Evolutionary conservation across 2,329 filamentous ascomycete genomes (phyloP), one percentile per base, ranked within the genome.

Genomic region (Xylogone sp.): DNA sequence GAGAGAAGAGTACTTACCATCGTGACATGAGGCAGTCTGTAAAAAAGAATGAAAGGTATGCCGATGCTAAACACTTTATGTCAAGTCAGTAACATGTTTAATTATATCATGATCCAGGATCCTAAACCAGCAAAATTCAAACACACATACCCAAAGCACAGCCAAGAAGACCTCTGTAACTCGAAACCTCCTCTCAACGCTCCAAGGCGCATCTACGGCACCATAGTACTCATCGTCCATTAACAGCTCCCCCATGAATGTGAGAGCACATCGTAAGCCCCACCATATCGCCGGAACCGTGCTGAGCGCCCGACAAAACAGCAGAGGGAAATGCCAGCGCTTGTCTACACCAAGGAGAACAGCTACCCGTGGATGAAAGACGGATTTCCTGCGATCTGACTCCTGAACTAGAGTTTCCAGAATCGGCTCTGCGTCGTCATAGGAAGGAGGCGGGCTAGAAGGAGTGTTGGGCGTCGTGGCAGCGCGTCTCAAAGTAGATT

Each of bases 11-110:
- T 70, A n/a, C 76, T 43, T 65, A 88, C 86, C 88, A 92, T 70
- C 88, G 77, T 55, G 87, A 90, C 87, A 92, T 91, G 62, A 92
- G 79, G 69, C 87, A 90, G 70, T 92, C 88, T 52, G 87, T 88
- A 66, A 92, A 92, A 73, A 90, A 88, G 69, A 90, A 92, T 47
- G 86, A 87, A 54, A 91, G 78, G 68, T 90, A 90, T 49, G 85
- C 88, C 19, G 86, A 88, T 53, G 87, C 84, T 63, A 81, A 83
- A 71, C 87, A 90, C 87, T 90, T 62, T 20, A n/a, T 47, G 39
- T 29, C n/a, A 46, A 16, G 34, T 39, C 34, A 39, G 9, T 44
- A 43, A 6, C 39, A 44, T 16, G 51, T 51, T 8, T 51, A 73
- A 4, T 6, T 16, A 18, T 39, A 18, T 18, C n/a, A 18, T 39